Evolutionary conservation across 176 grass and related monocot genomes (phyloP).

Genomic region (Avena eriantha): DNA sequence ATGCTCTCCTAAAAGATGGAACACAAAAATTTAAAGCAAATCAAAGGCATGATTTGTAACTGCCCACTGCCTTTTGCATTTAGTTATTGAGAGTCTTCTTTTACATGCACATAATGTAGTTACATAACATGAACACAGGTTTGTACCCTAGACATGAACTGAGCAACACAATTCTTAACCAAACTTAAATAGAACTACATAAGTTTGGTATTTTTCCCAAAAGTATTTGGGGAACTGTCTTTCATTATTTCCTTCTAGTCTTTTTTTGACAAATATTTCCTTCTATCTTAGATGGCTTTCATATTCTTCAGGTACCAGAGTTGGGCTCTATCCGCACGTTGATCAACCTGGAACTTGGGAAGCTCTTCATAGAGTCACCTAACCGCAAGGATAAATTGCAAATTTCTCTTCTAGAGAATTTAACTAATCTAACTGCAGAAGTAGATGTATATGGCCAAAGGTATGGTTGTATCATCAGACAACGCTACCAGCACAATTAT

Average conservation of each 20-base stretch:
- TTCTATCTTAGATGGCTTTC: background rate
- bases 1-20: background rate
- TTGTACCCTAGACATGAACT: background rate
- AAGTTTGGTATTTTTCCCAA: background rate
- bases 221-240: conserved; percentile 23
- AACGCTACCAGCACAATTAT: background rate
- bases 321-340: conserved; percentile 73
- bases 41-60: background rate
- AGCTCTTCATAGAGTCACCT: conserved; percentile 67
- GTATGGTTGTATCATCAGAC: conserved; percentile 32
- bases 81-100: background rate
- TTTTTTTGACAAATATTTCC: background rate
- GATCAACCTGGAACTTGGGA: conserved; percentile 69
- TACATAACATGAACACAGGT: conserved; percentile 17
- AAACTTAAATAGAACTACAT: conserved; percentile 1
- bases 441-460: conserved; percentile 89
- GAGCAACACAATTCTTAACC: background rate
- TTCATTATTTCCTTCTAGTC: background rate
- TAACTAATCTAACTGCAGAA: conserved; percentile 56
- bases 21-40: background rate
- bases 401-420: conserved; percentile 70
- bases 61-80: background rate
- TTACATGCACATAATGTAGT: background rate
- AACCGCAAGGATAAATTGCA: conserved; percentile 68
- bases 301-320: conserved; percentile 74